Base-by-base conservation (phyloP, 1,284 basidiomycete species). In the Irpex sp. region DNA sequence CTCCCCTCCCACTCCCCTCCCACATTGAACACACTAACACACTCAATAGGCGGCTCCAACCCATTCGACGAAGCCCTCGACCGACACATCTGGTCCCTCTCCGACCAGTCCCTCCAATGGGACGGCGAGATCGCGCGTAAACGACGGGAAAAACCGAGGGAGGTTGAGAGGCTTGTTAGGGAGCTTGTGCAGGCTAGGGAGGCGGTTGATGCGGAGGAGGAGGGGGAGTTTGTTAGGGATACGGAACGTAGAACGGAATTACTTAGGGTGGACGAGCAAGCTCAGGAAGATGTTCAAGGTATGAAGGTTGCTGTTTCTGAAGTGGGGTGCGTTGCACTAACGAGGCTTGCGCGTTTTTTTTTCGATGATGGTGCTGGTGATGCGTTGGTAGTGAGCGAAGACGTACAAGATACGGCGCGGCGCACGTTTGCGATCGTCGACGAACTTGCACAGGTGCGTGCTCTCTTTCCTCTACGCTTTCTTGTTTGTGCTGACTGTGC, bases 61-160 rank as follows among this genome's bases (percentile, higher is more conserved):
- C 82, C 85, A 4, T 94, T 93, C 71, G 92, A 94, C 71, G 92
- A 94, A 73, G 85, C 83, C 1, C 80, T 93, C 47, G 91, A 93
- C 71, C 78, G 89, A 61, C 82, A 83, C 40, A 86, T 92, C 55
- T 91, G 87, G 85, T 85, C 86, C 1, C 74, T 92, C 15, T 85
- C 87, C 54, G 82, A 86, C 60, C 88, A 90, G 63, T 77, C 85
- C 15, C 75, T 91, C 52, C 81, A 85, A 65, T 90, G 85, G 83
- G 85, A 91, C 68, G 85, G 85, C 62, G 81, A 84, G 51, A 81
- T 91, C 44, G 86, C 87, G 40, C 83, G 84, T 54, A 83, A 81
- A 64, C 80, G 91, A 61, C 82, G 87, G 57, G 80, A 77, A 44
- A 76, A 81, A 54, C 89, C 91, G 0, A 70, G 68, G 21, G 80